phyloP scores from a whole-genome alignment of 2,329 filamentous ascomycete genomes.

The Elsinoe australis region DNA sequence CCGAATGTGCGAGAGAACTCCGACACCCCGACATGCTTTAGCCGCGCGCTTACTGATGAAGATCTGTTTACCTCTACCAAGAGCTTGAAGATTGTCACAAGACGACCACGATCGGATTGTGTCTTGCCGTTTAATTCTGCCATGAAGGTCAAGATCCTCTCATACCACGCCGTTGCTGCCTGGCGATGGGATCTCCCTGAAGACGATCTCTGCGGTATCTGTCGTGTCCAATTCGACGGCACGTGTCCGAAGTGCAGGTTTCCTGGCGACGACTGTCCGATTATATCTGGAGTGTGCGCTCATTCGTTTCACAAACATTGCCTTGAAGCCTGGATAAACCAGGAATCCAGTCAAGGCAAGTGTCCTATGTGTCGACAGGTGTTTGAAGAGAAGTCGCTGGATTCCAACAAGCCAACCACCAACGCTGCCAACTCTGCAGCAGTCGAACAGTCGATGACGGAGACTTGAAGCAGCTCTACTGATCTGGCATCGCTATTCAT shows the following conservation, averaged over 20 bases:
- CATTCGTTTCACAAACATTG: conserved; percentile 99
- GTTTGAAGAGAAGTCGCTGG: conserved; percentile 6
- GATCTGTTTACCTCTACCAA: conserved; percentile 3
- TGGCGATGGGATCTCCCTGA: conserved; percentile 98
- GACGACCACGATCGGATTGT: not conserved
- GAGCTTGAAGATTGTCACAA: not conserved
- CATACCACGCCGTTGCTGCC: conserved; percentile 89
- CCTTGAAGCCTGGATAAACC: conserved; percentile 90
- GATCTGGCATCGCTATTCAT: too few relatives aligned
- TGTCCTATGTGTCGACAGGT: conserved; percentile 87
- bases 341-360: conserved; percentile 84
- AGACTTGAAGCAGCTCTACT: not conserved
- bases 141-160: conserved; percentile 94
- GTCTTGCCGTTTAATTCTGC: conserved; percentile 17
- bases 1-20: conserved; percentile 1
- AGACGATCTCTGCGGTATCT: conserved; percentile 89
- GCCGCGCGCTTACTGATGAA: conserved; percentile 5
- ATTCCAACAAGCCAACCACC: not conserved
- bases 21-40: not conserved
- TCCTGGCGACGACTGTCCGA: conserved; percentile 87
- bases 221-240: conserved; percentile 93
- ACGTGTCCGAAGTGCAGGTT: conserved; percentile 98
- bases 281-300: conserved; percentile 89
- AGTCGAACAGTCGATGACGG: conserved; percentile 10
- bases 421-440: not conserved